Evolutionary conservation across 176 grass and related monocot species (phyloP), one percentile per base, ranked within the genome.

Genomic region (Carex scoparia): DNA sequence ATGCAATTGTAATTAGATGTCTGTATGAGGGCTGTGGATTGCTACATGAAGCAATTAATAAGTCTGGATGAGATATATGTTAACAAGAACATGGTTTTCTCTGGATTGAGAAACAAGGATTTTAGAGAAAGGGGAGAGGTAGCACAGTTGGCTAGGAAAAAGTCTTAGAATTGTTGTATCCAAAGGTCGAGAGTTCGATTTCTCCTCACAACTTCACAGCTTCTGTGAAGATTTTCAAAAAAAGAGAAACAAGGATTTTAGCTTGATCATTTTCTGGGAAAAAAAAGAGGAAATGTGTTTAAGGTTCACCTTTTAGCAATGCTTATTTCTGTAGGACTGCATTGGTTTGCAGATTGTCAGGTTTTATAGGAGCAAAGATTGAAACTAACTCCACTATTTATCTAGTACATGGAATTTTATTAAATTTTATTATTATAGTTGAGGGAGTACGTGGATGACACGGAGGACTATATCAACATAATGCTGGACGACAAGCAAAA

Each of bases 401-500:
- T 69, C 8, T 12, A 76, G 23, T 76, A 76, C 53, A 58, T 79
- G 2, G 1, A 57, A 56, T 78, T 32, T 15, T 77, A 77, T 7
- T 12, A 55, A 27, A 90, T 44, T 44, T 27, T 80, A 82, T 63
- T 63, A 2, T 42, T 18, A 71, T 85, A 94, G 94, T 81, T 97
- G 61, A 89, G 89, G 2, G 94, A 97, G 66, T 94, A 97, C 9
- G 92, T 94, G 65, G 92, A 94, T 44, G 86, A 91, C 59, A 97
- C 94, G 0, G 92, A 97, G 32, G 91, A 93, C 57, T 97, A 97
- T 59, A 93, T 97, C 76, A 87, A 97, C 83, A 87, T 97, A 59
- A 97, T 97, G 94, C 70, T 97, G 59, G 90, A 97, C 53, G 87
- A 94, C 65, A 94, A 97, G 76, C 94, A 97, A 77, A 94, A 92